Evolutionary conservation across 805 yeast genomes (phyloP).

Genomic region (Kuraishia ogatae): DNA sequence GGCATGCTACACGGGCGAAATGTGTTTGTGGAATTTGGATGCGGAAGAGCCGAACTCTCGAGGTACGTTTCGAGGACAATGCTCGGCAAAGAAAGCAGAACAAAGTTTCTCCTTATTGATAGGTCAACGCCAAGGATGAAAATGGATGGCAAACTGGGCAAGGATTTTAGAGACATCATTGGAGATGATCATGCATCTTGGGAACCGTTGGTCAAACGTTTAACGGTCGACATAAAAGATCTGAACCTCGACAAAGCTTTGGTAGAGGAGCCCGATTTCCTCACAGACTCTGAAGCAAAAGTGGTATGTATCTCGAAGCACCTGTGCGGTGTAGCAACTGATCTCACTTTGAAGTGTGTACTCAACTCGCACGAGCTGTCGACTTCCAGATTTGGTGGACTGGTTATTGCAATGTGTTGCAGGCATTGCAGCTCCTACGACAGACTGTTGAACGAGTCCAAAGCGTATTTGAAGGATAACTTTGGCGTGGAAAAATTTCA

Average conservation of each 20-base stretch:
- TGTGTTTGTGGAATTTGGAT: constrained; percentile 72
- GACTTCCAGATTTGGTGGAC: constrained; percentile 30
- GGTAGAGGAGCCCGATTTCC: constrained; percentile 5
- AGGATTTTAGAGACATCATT: constrained; percentile 34
- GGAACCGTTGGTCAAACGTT: constrained; percentile 33
- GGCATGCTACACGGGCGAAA: constrained; percentile 26
- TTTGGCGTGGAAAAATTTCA: constrained; percentile 19
- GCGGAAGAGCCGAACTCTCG: constrained; percentile 83
- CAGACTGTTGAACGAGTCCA: constrained; percentile 42
- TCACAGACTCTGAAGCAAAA: background rate
- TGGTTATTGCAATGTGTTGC: constrained; percentile 88
- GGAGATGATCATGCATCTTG: constrained; percentile 5
- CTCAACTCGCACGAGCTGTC: constrained; percentile 13
- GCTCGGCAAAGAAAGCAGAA: constrained; percentile 7
- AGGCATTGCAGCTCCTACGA: constrained; percentile 70
- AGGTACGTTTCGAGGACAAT: constrained; percentile 42
- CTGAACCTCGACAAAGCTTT: constrained; percentile 40
- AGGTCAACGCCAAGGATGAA: constrained; percentile 73
- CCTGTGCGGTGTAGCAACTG: constrained; percentile 92
- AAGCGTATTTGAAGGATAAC: constrained; percentile 24
- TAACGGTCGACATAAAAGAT: constrained; percentile 77
- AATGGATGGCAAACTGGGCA: constrained; percentile 56
- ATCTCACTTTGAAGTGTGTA: constrained; percentile 65
- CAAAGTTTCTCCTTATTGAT: constrained; percentile 54
- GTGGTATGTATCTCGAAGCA: constrained; percentile 76